phyloP scores from a whole-genome alignment of 805 yeast species.

The Hanseniaspora jakobsenii region DNA sequence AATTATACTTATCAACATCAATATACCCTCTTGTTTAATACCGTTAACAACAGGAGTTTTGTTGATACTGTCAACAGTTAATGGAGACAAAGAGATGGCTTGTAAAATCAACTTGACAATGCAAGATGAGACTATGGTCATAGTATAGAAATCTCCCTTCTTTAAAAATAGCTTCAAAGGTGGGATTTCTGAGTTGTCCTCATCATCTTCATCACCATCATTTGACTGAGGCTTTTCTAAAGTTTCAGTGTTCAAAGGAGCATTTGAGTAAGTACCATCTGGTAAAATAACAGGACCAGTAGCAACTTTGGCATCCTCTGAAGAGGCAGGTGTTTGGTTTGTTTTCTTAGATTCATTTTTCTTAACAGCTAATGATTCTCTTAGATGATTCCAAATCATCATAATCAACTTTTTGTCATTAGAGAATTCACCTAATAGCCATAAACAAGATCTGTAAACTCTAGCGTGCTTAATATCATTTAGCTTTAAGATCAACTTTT shows the following conservation, averaged over 20 bases:
- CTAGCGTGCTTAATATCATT: conserved; percentile 64
- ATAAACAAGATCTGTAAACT: conserved; percentile 82
- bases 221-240: conserved; percentile 86
- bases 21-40: conserved; percentile 84
- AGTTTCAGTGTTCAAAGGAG: conserved; percentile 59
- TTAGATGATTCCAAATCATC: conserved; percentile 75
- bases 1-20: conserved; percentile 80
- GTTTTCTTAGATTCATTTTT: conserved; percentile 28
- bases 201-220: conserved; percentile 38
- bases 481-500: conserved; percentile 10
- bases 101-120: conserved; percentile 78
- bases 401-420: conserved; percentile 58
- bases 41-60: conserved; percentile 59
- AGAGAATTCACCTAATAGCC: conserved; percentile 93
- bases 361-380: conserved; percentile 68
- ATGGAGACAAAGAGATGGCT: conserved; percentile 43
- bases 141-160: conserved; percentile 82
- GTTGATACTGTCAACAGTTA: conserved; percentile 5
- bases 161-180: conserved; percentile 72
- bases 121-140: conserved; percentile 76
- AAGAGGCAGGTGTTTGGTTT: conserved; percentile 19
- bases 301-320: conserved; percentile 15
- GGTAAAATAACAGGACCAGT: conserved; percentile 78
- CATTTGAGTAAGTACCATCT: conserved; percentile 99
- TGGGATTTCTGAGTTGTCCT: conserved; percentile 30